These are phyloP conservation scores for Pythium coloratum DNA, from an alignment of 352 stramenopile genomes.

Conservation along the genomic window DNA sequence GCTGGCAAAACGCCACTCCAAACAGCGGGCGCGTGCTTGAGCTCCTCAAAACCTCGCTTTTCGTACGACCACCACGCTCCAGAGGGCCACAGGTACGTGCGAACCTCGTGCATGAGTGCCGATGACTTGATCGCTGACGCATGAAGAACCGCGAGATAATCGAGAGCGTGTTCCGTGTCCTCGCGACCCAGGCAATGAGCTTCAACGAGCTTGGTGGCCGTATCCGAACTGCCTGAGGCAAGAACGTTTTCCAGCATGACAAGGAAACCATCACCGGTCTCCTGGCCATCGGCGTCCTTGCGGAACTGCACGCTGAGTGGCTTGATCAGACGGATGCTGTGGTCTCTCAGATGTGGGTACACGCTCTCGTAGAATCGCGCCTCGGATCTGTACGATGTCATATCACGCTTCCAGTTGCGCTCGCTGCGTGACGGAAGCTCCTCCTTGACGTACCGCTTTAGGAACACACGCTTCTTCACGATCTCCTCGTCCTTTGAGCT, in stretches of 20 bases:
- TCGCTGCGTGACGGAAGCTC: slow-evolving; percentile 46
- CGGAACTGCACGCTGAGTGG: slow-evolving; percentile 51
- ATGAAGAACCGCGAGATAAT: slow-evolving; percentile 55
- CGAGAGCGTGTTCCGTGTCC: slow-evolving; percentile 43
- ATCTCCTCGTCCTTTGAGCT: not conserved
- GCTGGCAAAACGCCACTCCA: slow-evolving; percentile 41
- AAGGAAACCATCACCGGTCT: slow-evolving; percentile 46
- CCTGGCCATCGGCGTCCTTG: slow-evolving; percentile 21
- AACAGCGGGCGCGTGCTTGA: slow-evolving; percentile 37
- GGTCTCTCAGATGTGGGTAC: slow-evolving; percentile 30
- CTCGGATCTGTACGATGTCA: slow-evolving; percentile 63
- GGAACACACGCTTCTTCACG: slow-evolving; percentile 39
- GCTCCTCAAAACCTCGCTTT: slow-evolving; percentile 51
- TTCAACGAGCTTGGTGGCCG: slow-evolving; percentile 25
- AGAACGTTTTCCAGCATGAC: slow-evolving; percentile 54
- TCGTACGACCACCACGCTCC: slow-evolving; percentile 61
- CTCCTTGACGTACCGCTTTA: slow-evolving; percentile 62
- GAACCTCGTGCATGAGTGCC: slow-evolving; percentile 29
- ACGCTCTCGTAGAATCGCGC: slow-evolving; percentile 57
- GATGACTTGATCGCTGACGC: slow-evolving; percentile 32
- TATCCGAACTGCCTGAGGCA: not conserved
- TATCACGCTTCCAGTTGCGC: slow-evolving; percentile 54
- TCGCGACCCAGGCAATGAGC: slow-evolving; percentile 36
- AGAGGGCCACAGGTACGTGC: slow-evolving; percentile 37
- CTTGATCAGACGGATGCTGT: slow-evolving; percentile 43